Conservation (phyloP, 495 filamentous ascomycete species). For the Aspergillus panamensis region DNA sequence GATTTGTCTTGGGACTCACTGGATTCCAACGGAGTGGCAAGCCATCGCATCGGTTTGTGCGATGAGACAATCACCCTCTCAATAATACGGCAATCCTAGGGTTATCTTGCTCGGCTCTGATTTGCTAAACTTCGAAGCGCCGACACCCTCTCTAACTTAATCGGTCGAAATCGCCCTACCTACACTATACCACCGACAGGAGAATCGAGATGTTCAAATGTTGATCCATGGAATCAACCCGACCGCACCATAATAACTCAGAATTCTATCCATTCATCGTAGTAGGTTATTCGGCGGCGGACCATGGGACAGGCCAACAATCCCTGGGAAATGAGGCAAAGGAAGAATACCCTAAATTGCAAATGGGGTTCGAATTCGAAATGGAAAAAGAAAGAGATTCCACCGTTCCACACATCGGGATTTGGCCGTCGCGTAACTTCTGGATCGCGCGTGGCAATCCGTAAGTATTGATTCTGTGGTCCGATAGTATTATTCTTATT, state of each 20-base stretch:
- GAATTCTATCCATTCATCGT: neutral
- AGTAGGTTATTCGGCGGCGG: conserved; percentile 2
- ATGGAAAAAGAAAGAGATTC: neutral
- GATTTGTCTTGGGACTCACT: conserved; percentile 8
- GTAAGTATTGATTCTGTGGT: conserved; percentile 13
- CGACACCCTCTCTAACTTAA: conserved; percentile 4
- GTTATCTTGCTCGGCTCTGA: neutral
- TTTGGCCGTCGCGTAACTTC: conserved; percentile 11
- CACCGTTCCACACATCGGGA: neutral
- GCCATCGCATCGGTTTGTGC: conserved; percentile 18
- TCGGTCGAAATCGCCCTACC: neutral
- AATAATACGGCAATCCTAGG: conserved; percentile 3
- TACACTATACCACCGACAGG: neutral
- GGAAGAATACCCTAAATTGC: neutral
- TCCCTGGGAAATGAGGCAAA: conserved; percentile 4
- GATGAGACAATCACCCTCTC: conserved; percentile 17
- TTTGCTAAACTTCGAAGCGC: conserved; percentile 12
- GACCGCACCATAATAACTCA: conserved; percentile 1
- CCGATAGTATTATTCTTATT: too few relatives aligned
- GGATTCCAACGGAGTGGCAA: conserved; percentile 10
- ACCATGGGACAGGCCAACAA: conserved; percentile 1
- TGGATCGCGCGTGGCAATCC: conserved; percentile 20
- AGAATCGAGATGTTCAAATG: neutral
- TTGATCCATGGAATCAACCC: conserved; percentile 10
- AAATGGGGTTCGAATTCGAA: neutral